Base-by-base conservation (phyloP, 1,139 yeast genomes). In the Blastobotrys raffinosifermentans region DNA sequence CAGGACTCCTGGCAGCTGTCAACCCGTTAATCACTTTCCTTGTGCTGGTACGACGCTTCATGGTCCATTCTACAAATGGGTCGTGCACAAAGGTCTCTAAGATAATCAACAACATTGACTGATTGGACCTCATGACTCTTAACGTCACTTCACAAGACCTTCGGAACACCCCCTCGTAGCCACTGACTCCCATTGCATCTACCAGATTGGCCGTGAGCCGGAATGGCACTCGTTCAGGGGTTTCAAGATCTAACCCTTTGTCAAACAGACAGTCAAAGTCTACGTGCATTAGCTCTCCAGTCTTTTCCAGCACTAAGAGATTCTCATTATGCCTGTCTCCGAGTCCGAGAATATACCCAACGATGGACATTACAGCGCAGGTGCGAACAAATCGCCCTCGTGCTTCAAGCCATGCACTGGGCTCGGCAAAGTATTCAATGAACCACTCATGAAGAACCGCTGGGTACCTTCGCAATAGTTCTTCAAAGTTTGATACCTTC, bases 271-370 rank as follows among this genome's bases (percentile, higher is more conserved):
- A 91, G 55, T 93, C 97, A 60, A 91, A 93, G 61, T 93, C 99
- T 41, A 93, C 96, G 58, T 93, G 99, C 46, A 93, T 64, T 0
- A 87, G 77, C 7, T 77, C 77, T 1, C 98, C 98, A 2, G 77
- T 73, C 30, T 72, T 73, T 48, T 81, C 80, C 53, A 81, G 75
- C 34, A 91, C 66, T 38, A 93, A 62, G 18, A 93, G 75, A 54
- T 93, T 93, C 55, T 93, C 98, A 52, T 95, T 84, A 57, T 93
- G 99, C 20, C 99, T 70, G 60, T 93, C 99, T 15, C 99, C 99
- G 35, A 93, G 70, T 4, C 67, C 72, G 6, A 67, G 47, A 40
- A 91, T 77, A 56, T 84, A 86, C 0, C 99, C 98, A 5, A 91
- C 94, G 68, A 93, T 87, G 0, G 97, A 89, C 98, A 93, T 93